Evolutionary conservation across 1,139 yeast genomes (phyloP), one percentile per base, ranked within the genome.

Genomic region (Scheffersomyces parashehatae): DNA sequence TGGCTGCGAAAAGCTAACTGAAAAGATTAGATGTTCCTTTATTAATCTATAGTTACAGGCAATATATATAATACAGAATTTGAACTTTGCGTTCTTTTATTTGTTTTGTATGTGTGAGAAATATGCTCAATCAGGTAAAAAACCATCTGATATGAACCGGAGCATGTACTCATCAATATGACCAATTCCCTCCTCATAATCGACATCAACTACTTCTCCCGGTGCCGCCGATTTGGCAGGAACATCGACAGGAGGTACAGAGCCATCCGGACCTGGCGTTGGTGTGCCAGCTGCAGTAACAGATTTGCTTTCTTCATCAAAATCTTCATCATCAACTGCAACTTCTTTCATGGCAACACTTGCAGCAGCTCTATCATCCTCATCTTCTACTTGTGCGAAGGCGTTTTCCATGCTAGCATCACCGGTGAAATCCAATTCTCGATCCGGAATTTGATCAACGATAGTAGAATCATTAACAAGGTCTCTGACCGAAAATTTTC

Each of bases 81-180:
- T 47, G 42, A 45, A 33, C 16, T 34, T 39, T 16, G 5, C 5
- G 26, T 20, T 20, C 26, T 20, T 20, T 20, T 20, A 3, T 20
- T 5, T 20, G 26, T 20, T 20, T 6, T 20, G 26, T 20, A 20
- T 20, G 26, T 20, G 26, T 20, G 26, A 20, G 26, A 6, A 5
- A 6, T 20, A 20, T 6, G 31, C n/a, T 47, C 46, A 75, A 42
- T 78, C 83, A 54, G 71, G 79, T 57, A 82, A 87, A 58, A 73
- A 81, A 0, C 97, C 97, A 47, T 84, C 84, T 46, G 96, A 95
- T 47, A 95, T 88, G 59, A 81, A 88, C 48, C 91, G 73, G 52
- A 95, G 81, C 99, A 95, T 95, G 67, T 91, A 95, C 74, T 95
- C 98, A 62, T 95, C 99, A 45, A 93, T 80, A 63, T 90, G 97